Evolutionary conservation across 208 protist species (phyloP), one percentile per base, ranked within the genome.

Genomic region (Herpetomonas samuelpessoai): DNA sequence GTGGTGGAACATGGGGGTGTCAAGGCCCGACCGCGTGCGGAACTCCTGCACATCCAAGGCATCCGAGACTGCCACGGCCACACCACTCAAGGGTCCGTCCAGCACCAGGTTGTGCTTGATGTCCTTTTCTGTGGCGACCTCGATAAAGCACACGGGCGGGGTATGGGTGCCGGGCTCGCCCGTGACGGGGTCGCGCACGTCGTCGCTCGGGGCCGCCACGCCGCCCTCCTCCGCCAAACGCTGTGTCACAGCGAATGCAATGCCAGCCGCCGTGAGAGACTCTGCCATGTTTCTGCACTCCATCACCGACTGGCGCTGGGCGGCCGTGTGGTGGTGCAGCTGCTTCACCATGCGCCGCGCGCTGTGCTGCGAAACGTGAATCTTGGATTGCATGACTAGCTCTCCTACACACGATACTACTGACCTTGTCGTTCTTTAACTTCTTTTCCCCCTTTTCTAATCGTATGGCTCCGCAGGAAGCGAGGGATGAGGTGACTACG

Each of bases 31-130:
- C 50, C 80, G 71, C 12, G 81, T 90, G 57, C 75, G 73, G 51
- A 95, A 92, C 54, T 81, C 82, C 44, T 67, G 71, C 62, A 90
- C 82, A 56, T 89, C 81, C 3, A 95, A 66, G 3, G 76, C 69
- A 53, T 91, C 88, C 2, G 80, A 83, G 21, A 95, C 88, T 16
- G 78, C 84, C 52, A 91, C 73, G n/a, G 72, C 71, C 25, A 95
- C 83, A 10, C 88, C 88, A 49, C 88, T 92, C 28, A 95, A 65
- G 47, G 78, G 71, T 0, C 78, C 74, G 28, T 89, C 68, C 0
- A 74, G 62, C 27, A 81, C 68, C 31, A 88, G 86, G 24, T 62
- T 73, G 4, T 79, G 74, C 52, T 74, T 63, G 14, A 92, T 53
- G 28, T 86, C 68, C 39, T 58, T 68, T 38, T 88, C 83, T 0